These are phyloP conservation scores for Pseudohalonectria lignicola DNA, from an alignment of 2,329 filamentous ascomycete species.

Conservation along the genomic window DNA sequence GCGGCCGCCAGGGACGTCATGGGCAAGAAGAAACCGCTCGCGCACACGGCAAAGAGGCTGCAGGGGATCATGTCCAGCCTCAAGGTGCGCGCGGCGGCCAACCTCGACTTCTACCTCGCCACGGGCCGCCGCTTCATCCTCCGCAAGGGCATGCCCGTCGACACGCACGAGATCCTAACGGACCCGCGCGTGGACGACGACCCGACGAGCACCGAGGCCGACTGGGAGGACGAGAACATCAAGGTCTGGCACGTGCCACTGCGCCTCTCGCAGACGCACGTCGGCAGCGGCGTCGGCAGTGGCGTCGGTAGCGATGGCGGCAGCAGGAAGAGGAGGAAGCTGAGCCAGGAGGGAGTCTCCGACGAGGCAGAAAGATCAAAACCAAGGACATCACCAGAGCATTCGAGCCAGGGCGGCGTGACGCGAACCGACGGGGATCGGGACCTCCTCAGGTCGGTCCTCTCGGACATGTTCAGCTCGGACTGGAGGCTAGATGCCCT, in stretches of 20 bases:
- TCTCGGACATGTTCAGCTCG: constrained; percentile 72
- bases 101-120: constrained; percentile 71
- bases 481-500: constrained; percentile 64
- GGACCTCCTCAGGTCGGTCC: constrained; percentile 45
- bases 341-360: constrained; percentile 19
- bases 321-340: constrained; percentile 19
- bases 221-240: constrained; percentile 59
- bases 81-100: constrained; percentile 69
- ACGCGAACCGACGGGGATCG: constrained; percentile 14
- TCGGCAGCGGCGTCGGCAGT: no score
- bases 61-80: constrained; percentile 23
- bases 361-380: no score
- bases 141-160: constrained; percentile 68
- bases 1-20: constrained; percentile 6
- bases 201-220: constrained; percentile 25
- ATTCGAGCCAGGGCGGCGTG: constrained; percentile 17
- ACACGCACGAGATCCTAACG: constrained; percentile 52
- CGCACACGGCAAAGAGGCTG: background rate
- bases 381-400: constrained; percentile 5
- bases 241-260: constrained; percentile 67
- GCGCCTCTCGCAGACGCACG: constrained; percentile 28
- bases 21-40: constrained; percentile 5
- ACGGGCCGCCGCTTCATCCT: constrained; percentile 79
- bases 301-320: constrained; percentile 12
- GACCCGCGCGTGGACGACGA: constrained; percentile 22